Base-by-base conservation (phyloP, 83 land plant species). In the Diphasiastrum complanatum region DNA sequence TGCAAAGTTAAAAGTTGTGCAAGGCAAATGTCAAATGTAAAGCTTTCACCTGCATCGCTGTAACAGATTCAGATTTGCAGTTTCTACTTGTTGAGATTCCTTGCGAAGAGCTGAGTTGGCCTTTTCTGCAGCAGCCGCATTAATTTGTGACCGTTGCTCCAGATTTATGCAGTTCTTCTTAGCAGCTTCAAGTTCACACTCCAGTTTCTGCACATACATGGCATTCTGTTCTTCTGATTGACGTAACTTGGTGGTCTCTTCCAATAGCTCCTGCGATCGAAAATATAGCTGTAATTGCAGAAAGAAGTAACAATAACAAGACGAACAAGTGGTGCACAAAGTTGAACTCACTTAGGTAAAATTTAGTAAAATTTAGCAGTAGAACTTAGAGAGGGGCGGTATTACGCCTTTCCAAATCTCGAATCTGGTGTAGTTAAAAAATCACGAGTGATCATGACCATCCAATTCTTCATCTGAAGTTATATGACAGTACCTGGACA, bases 181-280 rank as follows among this genome's bases (percentile, higher is more conserved):
- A 14, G 26, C 48, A 16, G 45, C 14, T 4, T 67, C 70, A 23
- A 45, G 43, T 49, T 67, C 70, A 1, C 51, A 20, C 35, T 67
- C 70, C 36, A 67, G 52, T 43, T 67, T 61, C 11, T 58, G 49
- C 4, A 33, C 43, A 30, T 31, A 36, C 51, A 34, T 11, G 16
- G 32, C 34, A 51, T 67, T 67, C n/a, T 45, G 50, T 33, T 67
- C 70, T 31, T 67, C 70, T 20, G 25, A 36, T 16, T 67, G 70
- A n/a, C 66, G 65, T 40, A 67, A 38, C 30, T 55, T 47, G 19
- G 55, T 63, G 19, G 27, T 28, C 31, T 67, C 70, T 43, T 56
- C 63, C 33, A 67, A 58, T 30, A 67, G 33, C 52, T 60, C 70
- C 70, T 67, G 70, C 46, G n/a, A n/a, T n/a, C n/a, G n/a, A n/a